Evolutionary conservation across 2,329 filamentous ascomycete species (phyloP), one percentile per base, ranked within the genome.

Genomic region (Bipolaris gigantea): DNA sequence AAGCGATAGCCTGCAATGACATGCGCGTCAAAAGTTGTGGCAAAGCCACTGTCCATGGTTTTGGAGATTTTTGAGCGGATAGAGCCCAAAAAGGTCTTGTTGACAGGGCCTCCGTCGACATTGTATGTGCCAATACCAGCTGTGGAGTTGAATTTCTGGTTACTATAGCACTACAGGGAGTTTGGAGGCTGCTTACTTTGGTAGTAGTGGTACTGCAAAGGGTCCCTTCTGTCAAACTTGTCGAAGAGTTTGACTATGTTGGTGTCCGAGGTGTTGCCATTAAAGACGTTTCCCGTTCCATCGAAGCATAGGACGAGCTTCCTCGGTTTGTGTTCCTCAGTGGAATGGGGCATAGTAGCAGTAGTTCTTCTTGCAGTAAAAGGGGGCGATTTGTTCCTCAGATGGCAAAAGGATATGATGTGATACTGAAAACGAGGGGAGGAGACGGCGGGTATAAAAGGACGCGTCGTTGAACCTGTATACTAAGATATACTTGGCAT

Each of bases 1-100:
- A 73, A 74, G 32, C 61, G 63, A 47, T 71, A 70, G n/a, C 67
- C 66, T 1, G 56, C 55, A 5, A 63, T 60, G 1, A 69, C 61
- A 38, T 65, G 63, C 36, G 44, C 46, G 16, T 48, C 45, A 25
- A 48, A 48, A 2, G 45, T 48, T 3, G 35, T 48, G 8, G 48
- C 61, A 50, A 60, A 65, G 23, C 59, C 52, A 0, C 43, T 56
- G 7, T 50, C 63, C 2, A 65, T 38, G 8, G 40, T 34, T 40
- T 58, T 42, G 42, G 60, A 56, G 15, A 61, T 46, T 5, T 44
- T 32, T 18, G 50, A 36, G 25, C 55, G 10, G 35, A 48, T 48
- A 9, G 30, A 39, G 6, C 45, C 45, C 38, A 48, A 19, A 8
- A 15, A 13, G 6, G 8, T 13, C 13, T 32, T 48, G 8, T 48